These are phyloP conservation scores for Berkeleyomyces basicola DNA, from an alignment of 2,329 filamentous ascomycete species.

Conservation along the genomic window DNA sequence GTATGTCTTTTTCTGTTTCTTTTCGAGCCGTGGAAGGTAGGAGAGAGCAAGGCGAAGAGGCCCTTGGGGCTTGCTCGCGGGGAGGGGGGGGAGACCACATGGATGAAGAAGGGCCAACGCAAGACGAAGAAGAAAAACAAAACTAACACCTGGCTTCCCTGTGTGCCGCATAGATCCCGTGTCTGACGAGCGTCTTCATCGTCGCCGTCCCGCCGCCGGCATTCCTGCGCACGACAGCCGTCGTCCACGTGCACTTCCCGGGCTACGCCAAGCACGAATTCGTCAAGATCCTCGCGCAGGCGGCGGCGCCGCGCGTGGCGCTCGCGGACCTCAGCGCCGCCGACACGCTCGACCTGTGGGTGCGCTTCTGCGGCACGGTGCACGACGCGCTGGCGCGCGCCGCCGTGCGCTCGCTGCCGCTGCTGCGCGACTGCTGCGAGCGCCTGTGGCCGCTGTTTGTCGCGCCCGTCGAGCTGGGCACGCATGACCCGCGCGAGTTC, in stretches of 20 bases:
- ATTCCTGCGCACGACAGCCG: constrained; percentile 51
- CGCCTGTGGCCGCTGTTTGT: constrained; percentile 78
- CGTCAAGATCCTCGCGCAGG: constrained; percentile 54
- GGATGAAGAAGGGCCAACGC: no score
- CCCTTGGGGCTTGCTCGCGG: no score
- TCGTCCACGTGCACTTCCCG: constrained; percentile 67
- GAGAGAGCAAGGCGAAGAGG: no score
- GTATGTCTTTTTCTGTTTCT: constrained; percentile 29
- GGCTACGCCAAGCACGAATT: constrained; percentile 71
- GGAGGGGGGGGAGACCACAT: no score
- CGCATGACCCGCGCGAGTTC: constrained; percentile 64
- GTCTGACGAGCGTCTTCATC: constrained; percentile 60
- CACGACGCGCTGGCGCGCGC: constrained; percentile 76
- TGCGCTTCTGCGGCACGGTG: constrained; percentile 64
- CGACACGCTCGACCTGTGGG: constrained; percentile 54
- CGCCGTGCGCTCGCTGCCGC: constrained; percentile 61
- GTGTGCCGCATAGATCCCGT: constrained; percentile 47
- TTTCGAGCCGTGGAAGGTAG: no score
- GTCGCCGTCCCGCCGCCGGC: constrained; percentile 54
- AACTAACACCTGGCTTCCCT: not conserved
- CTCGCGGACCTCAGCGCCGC: constrained; percentile 32
- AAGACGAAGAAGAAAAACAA: not conserved
- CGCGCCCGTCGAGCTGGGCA: constrained; percentile 57
- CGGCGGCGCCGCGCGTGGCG: constrained; percentile 25
- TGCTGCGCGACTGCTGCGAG: constrained; percentile 51